Base-by-base conservation (phyloP, 257 asterid species). In the Penstemon eatonii region DNA sequence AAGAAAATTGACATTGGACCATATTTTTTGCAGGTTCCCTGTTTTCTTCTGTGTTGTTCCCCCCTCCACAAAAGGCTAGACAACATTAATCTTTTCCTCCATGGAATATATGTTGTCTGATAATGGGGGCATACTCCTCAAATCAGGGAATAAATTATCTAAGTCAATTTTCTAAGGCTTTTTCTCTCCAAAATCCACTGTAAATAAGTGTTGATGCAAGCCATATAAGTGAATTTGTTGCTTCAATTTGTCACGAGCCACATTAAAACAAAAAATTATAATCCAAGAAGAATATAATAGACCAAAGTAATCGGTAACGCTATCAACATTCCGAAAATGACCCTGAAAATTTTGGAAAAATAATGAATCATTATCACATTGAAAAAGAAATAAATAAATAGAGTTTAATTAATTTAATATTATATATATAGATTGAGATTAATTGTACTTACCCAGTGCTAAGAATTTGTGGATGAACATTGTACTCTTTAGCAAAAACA, bases 401-500 rank as follows among this genome's bases (percentile, higher is more conserved):
- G 11, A 46, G 10, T 49, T 49, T 10, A 49, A 49, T 49, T 10
- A 10, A 8, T 3, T 5, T 5, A 46, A 15, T 3, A 1, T 15
- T n/a, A 15, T 59, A 4, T 59, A 10, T 6, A n/a, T 5, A 40
- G 37, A 39, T 41, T 10, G 40, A 15, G 8, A 46, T 65, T 0
- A 3, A 38, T 39, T 65, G 73, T 44, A 71, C 89, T 86, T 81
- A 92, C 98, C 74, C 93, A 1, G 98, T 92, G 73, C 98, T 92
- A 4, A 92, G 96, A 69, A 92, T 92, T 60, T 91, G 85, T 1
- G 98, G 96, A 78, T 92, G 98, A 39, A 92, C 95, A 47, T 92
- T 92, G 83, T 92, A 92, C 68, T 92, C 98, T 79, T 92, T 92
- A 4, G 98, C 91, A 71, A 92, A 92, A 75, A 92, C 98, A 71